These are phyloP conservation scores for Aristolochia contorta DNA, from an alignment of 164 flowering plant genomes.

Conservation along the genomic window DNA sequence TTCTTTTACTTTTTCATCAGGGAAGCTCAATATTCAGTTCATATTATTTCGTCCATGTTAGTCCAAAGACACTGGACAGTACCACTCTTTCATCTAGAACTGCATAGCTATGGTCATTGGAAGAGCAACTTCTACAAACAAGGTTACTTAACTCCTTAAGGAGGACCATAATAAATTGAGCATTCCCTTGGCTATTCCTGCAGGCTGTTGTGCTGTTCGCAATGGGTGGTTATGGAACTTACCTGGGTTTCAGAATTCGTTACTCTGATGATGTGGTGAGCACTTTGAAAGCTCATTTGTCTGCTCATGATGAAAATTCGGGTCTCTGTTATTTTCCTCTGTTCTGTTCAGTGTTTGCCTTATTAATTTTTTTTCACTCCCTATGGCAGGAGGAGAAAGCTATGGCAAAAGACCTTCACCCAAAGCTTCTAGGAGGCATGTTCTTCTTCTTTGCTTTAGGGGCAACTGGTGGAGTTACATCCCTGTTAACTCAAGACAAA, in stretches of 20 bases:
- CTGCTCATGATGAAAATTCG: not conserved
- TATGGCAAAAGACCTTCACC: conserved; percentile 91
- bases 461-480: conserved; percentile 84
- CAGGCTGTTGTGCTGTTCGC: conserved; percentile 95
- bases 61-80: no score
- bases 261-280: conserved; percentile 70
- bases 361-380: not conserved
- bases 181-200: not conserved
- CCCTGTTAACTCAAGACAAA: conserved; percentile 77
- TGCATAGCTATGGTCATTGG: no score
- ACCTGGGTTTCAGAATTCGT: conserved; percentile 73
- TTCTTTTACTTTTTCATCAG: not conserved
- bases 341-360: not conserved
- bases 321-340: not conserved
- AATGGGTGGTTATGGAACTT: conserved; percentile 97
- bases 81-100: no score
- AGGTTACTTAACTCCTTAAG: no score
- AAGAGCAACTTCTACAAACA: no score
- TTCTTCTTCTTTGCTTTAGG: conserved; percentile 95
- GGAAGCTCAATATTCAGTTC: not conserved
- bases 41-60: no score
- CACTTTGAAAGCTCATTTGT: not conserved
- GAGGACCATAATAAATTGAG: no score
- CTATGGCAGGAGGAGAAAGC: conserved; percentile 83
- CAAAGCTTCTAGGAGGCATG: conserved; percentile 89